These are phyloP conservation scores for Euphorbia celastroides DNA, from an alignment of 441 rosid genomes.

Conservation along the genomic window DNA sequence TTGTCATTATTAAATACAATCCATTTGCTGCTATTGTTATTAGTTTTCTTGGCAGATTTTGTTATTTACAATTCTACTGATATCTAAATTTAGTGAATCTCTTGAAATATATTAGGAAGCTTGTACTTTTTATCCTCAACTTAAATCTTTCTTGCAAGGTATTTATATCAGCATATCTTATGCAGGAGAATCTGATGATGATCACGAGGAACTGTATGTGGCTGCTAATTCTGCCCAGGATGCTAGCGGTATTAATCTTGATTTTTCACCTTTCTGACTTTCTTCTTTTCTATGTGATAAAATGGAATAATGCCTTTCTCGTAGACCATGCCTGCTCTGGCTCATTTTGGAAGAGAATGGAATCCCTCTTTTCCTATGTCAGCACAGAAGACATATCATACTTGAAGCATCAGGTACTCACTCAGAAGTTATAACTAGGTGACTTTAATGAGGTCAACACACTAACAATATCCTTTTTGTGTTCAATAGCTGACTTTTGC, in stretches of 20 bases:
- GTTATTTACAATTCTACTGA: no score
- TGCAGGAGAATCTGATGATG: conserved; percentile 90
- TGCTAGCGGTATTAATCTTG: conserved; percentile 46
- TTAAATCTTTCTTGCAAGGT: conserved; percentile 6
- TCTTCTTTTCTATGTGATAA: not conserved
- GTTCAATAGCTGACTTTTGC: conserved; percentile 53
- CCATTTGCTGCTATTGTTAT: no score
- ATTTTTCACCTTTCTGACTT: conserved; percentile 24
- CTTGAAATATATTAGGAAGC: not conserved
- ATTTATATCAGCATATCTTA: conserved; percentile 14
- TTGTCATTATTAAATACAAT: not conserved
- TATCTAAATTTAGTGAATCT: not conserved
- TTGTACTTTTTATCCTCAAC: conserved; percentile 7
- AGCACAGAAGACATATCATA: conserved; percentile 57
- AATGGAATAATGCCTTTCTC: conserved; percentile 18
- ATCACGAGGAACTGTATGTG: conserved; percentile 69
- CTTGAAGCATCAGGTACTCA: conserved; percentile 80
- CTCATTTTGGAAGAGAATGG: conserved; percentile 87
- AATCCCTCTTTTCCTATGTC: conserved; percentile 53
- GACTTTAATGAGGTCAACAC: not conserved
- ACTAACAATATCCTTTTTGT: conserved; percentile 20
- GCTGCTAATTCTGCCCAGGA: conserved; percentile 81
- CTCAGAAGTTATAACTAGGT: conserved; percentile 14
- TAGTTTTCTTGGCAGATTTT: no score
- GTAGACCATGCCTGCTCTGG: conserved; percentile 73